Percentiles rank a stretch among this genome's conserved stretches.
Evolutionary conservation across 306 rosid genomes (phyloP).

Genomic region (Senna siamea): DNA sequence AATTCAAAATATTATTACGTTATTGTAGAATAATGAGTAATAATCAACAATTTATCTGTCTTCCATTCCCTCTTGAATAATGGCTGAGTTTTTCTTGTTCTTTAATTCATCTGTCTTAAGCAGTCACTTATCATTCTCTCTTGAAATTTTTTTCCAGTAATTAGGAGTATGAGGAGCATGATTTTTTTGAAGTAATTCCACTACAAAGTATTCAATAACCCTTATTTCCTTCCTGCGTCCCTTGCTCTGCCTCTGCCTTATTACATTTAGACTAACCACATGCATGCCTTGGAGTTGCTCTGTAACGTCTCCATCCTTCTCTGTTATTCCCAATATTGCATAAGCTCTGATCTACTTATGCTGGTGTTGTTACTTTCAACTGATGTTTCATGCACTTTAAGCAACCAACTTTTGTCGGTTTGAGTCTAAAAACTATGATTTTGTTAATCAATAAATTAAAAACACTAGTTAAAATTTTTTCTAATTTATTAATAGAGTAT

Average conservation of each 20-base stretch:
- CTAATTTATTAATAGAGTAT: too few relatives aligned
- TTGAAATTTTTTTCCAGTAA: neutral
- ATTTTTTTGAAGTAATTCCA: neutral
- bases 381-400: neutral
- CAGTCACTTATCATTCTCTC: neutral
- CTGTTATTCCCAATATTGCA: neutral
- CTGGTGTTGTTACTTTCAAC: neutral
- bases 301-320: neutral
- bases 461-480: too few relatives aligned
- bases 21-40: too few relatives aligned
- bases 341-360: neutral
- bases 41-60: too few relatives aligned
- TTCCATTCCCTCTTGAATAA: too few relatives aligned
- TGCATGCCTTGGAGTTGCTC: neutral
- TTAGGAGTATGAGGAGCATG: neutral
- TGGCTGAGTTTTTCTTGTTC: too few relatives aligned
- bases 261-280: neutral
- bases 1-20: too few relatives aligned
- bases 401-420: neutral
- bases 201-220: neutral
- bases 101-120: too few relatives aligned
- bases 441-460: too few relatives aligned
- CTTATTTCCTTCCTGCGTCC: neutral
- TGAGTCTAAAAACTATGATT: too few relatives aligned
- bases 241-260: neutral